phyloP scores from a whole-genome alignment of 2,329 filamentous ascomycete species.

The Cladophialophora carrionii region DNA sequence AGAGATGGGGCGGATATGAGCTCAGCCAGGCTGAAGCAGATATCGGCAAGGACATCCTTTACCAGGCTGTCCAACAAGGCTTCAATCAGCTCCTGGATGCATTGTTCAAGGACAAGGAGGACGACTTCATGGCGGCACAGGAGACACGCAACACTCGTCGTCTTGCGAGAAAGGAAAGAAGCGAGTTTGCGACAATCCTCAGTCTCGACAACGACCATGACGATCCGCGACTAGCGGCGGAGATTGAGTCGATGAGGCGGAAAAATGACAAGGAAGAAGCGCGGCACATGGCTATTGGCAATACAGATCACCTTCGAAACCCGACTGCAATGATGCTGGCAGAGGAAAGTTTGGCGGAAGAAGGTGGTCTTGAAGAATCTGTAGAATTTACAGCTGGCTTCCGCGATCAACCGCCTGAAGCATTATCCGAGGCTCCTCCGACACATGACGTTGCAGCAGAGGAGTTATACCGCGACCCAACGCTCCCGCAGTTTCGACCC shows the following conservation, averaged over 20 bases:
- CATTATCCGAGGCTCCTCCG: not conserved
- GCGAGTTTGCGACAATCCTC: conserved; percentile 40
- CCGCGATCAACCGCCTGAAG: not conserved
- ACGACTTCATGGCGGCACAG: conserved; percentile 69
- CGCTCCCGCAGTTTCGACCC: conserved; percentile 53
- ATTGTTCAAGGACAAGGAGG: conserved; percentile 80
- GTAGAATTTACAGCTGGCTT: conserved; percentile 25
- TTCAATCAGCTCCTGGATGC: conserved; percentile 90
- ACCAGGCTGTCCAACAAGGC: conserved; percentile 86
- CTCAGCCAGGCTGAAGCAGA: conserved; percentile 80
- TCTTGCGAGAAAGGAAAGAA: conserved; percentile 53
- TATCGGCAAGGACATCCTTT: conserved; percentile 83
- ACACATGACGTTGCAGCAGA: not conserved
- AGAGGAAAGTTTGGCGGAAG: conserved; percentile 24
- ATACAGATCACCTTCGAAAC: not conserved
- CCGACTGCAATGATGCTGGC: not conserved
- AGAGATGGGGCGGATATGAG: conserved; percentile 77
- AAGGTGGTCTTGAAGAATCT: conserved; percentile 39
- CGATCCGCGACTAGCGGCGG: conserved; percentile 4
- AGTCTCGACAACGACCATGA: not conserved
- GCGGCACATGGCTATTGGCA: conserved; percentile 40
- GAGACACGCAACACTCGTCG: conserved; percentile 66
- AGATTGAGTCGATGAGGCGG: conserved; percentile 32
- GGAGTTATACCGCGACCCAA: conserved; percentile 44
- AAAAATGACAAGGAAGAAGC: conserved; percentile 43